Percentiles rank a stretch among this genome's conserved stretches.
Conservation (phyloP, 371 early-diverging fungal genomes). For the Mucor lusitanicus region DNA sequence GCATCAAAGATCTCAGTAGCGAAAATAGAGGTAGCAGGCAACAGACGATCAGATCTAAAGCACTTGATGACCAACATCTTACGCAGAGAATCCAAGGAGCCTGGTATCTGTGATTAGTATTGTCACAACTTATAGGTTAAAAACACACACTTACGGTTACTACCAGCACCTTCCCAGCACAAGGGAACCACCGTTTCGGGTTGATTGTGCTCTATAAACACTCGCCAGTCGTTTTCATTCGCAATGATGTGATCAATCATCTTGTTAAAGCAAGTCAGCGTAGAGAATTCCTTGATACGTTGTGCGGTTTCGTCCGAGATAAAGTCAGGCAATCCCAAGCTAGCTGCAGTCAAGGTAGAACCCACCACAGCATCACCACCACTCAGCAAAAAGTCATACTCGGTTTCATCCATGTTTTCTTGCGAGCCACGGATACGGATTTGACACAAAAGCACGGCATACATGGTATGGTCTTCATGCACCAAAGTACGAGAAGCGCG, state of each 20-base stretch:
- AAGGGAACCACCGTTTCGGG: conserved; percentile 69
- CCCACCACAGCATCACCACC: conserved; percentile 57
- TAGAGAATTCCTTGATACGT: conserved; percentile 55
- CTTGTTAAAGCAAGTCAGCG: conserved; percentile 57
- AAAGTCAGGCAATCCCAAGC: conserved; percentile 48
- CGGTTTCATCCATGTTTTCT: conserved; percentile 69
- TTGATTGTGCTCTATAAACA: conserved; percentile 55
- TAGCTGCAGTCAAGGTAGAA: conserved; percentile 39
- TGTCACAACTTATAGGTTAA: no score
- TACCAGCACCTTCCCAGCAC: conserved; percentile 59
- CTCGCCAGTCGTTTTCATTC: conserved; percentile 58
- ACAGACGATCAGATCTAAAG: conserved; percentile 88
- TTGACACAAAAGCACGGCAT: conserved; percentile 86
- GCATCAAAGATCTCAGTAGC: conserved; percentile 78
- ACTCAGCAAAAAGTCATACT: conserved; percentile 71
- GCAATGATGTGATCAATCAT: conserved; percentile 57
- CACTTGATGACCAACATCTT: conserved; percentile 82
- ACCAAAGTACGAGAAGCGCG: conserved; percentile 84
- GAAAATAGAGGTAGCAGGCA: conserved; percentile 75
- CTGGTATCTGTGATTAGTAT: conserved; percentile 7
- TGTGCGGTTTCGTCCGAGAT: conserved; percentile 67
- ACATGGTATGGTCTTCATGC: conserved; percentile 91
- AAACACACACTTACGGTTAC: conserved; percentile 47
- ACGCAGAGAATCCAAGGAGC: conserved; percentile 57
- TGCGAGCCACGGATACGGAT: conserved; percentile 74